Conservation (phyloP, 2,329 filamentous ascomycete genomes). For the Raffaelea arxii region DNA sequence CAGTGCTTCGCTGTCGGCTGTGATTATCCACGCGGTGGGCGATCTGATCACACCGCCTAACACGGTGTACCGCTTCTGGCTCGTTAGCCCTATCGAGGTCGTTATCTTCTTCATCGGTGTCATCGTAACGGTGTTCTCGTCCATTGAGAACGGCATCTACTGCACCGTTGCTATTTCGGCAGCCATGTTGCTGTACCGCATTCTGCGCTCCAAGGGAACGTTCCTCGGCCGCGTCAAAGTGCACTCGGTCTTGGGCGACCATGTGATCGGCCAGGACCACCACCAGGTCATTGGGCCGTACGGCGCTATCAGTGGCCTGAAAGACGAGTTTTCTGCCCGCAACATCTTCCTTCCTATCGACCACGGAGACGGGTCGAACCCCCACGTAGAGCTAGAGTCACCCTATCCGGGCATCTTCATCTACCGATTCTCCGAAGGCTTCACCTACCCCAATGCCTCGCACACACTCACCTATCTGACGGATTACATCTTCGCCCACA, state of each 20-base stretch:
- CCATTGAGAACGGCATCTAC: slow-evolving; percentile 90
- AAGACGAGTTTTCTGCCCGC: slow-evolving; percentile 43
- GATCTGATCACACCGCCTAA: slow-evolving; percentile 85
- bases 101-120: slow-evolving; percentile 91
- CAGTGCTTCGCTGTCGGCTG: slow-evolving; percentile 56
- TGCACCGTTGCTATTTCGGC: slow-evolving; percentile 69
- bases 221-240: slow-evolving; percentile 79
- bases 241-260: slow-evolving; percentile 73
- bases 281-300: slow-evolving; percentile 35
- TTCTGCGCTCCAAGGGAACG: slow-evolving; percentile 70
- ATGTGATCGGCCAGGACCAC: slow-evolving; percentile 55
- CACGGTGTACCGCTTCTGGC: slow-evolving; percentile 91
- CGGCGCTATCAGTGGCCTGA: slow-evolving; percentile 41
- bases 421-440: slow-evolving; percentile 88
- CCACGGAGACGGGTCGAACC: slow-evolving; percentile 86
- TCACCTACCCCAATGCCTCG: slow-evolving; percentile 92
- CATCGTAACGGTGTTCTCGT: slow-evolving; percentile 75
- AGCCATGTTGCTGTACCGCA: slow-evolving; percentile 70
- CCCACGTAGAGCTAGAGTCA: slow-evolving; percentile 64
- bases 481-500: slow-evolving; percentile 56
- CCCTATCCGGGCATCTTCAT: slow-evolving; percentile 93
- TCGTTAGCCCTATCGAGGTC: slow-evolving; percentile 80
- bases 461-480: slow-evolving; percentile 76
- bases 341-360: slow-evolving; percentile 82
- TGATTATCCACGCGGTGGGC: slow-evolving; percentile 77